Evolutionary conservation across 2,329 filamentous ascomycete species (phyloP), one percentile per base, ranked within the genome.

Genomic region (Penicillium sclerotiorum): DNA sequence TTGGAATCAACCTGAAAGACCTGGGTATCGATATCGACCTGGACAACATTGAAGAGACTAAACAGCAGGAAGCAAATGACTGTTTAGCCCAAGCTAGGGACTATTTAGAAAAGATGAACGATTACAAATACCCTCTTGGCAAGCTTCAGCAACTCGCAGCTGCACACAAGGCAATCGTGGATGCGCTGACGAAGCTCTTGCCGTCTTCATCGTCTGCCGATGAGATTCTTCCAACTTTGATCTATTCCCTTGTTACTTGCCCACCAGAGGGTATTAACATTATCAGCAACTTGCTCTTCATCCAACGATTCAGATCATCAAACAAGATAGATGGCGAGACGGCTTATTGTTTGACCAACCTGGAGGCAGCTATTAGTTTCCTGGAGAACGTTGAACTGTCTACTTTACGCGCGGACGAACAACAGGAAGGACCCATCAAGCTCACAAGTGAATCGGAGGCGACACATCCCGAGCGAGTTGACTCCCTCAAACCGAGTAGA

Each of bases 181-280:
- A 97, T 68, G 92, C 91, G 4, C 68, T 88, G 15, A 85, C 83
- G 13, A 80, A 82, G 46, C 73, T 86, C 17, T 80, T 86, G 47
- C 82, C 84, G 8, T 82, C 92, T 1, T 82, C 83, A 1, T 96
- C 94, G 1, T 97, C 94, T 1, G 94, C 94, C 2, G 94, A 99
- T 66, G 94, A 97, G 72, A 95, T 99, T 47, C 85, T 99, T 69
- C 94, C 94, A 1, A 96, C 95, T 70, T 80, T 99, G 55, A 99
- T 99, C 54, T 99, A 95, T 74, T 90, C 91, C 0, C 81, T 99
- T 52, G 95, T 99, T 66, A 96, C 91, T 2, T 87, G 92, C 37
- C 87, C 90, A 0, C 88, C 92, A 0, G 89, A 94, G 69, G 83
- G 86, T 27, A 86, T 97, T 40, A 89, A 92, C 68, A 87, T 92